These are phyloP conservation scores for Acorus calamus DNA, from an alignment of 106 monocot genomes.

Conservation along the genomic window DNA sequence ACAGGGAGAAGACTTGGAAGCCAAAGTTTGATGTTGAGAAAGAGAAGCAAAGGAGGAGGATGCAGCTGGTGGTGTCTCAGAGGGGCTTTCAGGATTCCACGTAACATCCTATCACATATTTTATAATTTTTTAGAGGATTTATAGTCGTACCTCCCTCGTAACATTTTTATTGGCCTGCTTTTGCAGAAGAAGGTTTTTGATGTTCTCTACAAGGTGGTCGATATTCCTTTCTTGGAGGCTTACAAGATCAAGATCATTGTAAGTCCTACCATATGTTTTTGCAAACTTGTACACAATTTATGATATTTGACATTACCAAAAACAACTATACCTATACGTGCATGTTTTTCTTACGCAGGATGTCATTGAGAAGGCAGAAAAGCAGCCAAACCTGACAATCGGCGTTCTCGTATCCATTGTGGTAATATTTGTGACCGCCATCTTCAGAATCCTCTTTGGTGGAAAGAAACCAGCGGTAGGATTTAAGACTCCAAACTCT, in stretches of 20 bases:
- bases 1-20: too few relatives aligned
- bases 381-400: slow-evolving; percentile 67
- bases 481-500: not conserved
- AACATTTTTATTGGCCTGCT: too few relatives aligned
- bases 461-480: slow-evolving; percentile 51
- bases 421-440: slow-evolving; percentile 33
- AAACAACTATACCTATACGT: too few relatives aligned
- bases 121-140: not conserved
- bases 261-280: slow-evolving; percentile 14
- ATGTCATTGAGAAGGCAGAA: slow-evolving; percentile 78
- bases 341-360: slow-evolving; percentile 15
- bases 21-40: too few relatives aligned
- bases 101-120: slow-evolving; percentile 12
- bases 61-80: too few relatives aligned
- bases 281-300: too few relatives aligned
- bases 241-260: slow-evolving; percentile 38
- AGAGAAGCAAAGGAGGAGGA: slow-evolving; percentile 14
- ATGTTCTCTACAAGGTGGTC: too few relatives aligned
- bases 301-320: too few relatives aligned
- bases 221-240: too few relatives aligned
- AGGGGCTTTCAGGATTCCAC: not conserved
- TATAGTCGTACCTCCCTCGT: too few relatives aligned
- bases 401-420: slow-evolving; percentile 58
- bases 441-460: slow-evolving; percentile 52
- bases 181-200: slow-evolving; percentile 9